phyloP scores from a whole-genome alignment of 352 stramenopile genomes.

The Pythium rishiriense region DNA sequence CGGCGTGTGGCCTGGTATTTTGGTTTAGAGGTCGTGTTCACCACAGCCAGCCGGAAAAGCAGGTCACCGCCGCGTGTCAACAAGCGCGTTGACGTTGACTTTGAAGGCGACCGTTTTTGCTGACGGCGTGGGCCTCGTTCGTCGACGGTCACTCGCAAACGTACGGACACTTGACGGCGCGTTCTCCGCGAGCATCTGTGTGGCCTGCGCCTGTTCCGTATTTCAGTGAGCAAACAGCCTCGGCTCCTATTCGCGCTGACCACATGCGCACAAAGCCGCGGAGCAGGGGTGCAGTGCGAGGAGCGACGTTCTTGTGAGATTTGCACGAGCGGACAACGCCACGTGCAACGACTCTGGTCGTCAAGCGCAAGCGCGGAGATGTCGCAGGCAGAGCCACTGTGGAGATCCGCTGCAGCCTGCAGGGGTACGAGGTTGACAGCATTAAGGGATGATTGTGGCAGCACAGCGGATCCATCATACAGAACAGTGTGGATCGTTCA shows the following conservation, averaged over 20 bases:
- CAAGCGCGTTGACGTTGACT: neutral
- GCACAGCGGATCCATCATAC: neutral
- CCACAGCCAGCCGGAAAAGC: neutral
- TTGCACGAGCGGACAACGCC: slow-evolving; percentile 9
- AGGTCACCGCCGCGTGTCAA: neutral
- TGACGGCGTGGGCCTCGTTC: neutral
- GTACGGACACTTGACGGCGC: slow-evolving; percentile 1
- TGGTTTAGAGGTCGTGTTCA: too few species aligned
- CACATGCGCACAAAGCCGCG: slow-evolving; percentile 13
- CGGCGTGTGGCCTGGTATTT: too few species aligned
- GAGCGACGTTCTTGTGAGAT: slow-evolving; percentile 6
- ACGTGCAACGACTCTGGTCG: neutral
- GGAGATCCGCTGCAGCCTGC: too few species aligned
- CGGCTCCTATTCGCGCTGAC: slow-evolving; percentile 6
- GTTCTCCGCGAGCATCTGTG: slow-evolving; percentile 19
- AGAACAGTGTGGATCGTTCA: neutral
- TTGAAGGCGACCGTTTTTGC: neutral
- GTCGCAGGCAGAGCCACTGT: neutral
- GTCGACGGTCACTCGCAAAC: neutral
- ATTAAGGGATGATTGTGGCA: neutral
- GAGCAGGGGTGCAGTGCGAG: neutral
- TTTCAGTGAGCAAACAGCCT: slow-evolving; percentile 14
- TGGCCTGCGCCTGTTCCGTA: slow-evolving; percentile 15
- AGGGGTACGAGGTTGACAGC: too few species aligned
- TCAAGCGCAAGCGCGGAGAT: neutral